Evolutionary conservation across 306 rosid genomes (phyloP), one percentile per base, ranked within the genome.

Genomic region (Benincasa hispida): DNA sequence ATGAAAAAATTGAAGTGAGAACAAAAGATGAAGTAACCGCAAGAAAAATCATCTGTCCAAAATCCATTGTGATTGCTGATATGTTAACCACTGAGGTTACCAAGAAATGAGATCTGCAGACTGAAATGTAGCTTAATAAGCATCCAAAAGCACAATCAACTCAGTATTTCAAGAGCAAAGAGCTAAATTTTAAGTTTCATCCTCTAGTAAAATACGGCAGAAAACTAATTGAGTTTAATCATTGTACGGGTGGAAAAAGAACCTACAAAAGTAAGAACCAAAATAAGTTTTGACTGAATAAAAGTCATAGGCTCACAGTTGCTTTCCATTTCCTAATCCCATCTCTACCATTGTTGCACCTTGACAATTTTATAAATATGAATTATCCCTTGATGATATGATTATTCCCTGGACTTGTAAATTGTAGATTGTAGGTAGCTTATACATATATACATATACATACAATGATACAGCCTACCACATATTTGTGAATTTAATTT

Each of bases 11-110:
- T 32, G 30, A 14, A 0, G 87, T 81, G 8, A 84, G 73, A 79
- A 84, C 82, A 74, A 60, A 78, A 75, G 78, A 84, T 65, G 82
- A 73, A 42, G 87, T 75, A 25, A 69, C 75, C 7, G 3, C 75
- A 12, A 24, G 5, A 69, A 41, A 69, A 45, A 69, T 45, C 75
- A 22, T 69, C 2, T 45, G 21, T 41, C 54, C 75, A 14, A 0
- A 41, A 14, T 45, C 19, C 75, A 69, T 69, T 45, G 55, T 45
- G 57, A 45, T 24, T 45, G 75, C 14, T 69, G 35, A 24, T 69
- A 45, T 69, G 75, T 8, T 41, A 67, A 69, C 75, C 75, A 42
- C 75, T 45, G 57, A 45, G 13, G 51, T 45, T 8, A 69, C 56
- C 22, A 28, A 39, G 75, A 45, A 69, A 42, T 13, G 75, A 25